phyloP scores from a whole-genome alignment of 768 basidiomycete genomes.

The Boletus reticulatus region DNA sequence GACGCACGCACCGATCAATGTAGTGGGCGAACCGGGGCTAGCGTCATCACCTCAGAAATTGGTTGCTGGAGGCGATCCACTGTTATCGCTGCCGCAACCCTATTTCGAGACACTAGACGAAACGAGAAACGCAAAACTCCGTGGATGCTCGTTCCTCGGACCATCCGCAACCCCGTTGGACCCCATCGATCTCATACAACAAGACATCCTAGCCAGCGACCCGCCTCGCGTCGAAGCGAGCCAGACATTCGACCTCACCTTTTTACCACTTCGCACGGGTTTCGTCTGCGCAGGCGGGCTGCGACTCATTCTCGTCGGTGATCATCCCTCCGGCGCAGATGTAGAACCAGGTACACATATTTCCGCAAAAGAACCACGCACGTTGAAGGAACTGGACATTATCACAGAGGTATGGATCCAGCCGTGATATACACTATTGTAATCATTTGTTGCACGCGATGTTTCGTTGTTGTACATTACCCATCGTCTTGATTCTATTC shows the following conservation, averaged over 20 bases:
- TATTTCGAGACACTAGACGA: conserved; percentile 44
- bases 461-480: conserved; percentile 2
- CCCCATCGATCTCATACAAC: conserved; percentile 35
- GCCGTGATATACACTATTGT: conserved; percentile 21
- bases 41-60: conserved; percentile 15
- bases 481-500: neutral
- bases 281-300: conserved; percentile 68
- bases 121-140: conserved; percentile 26
- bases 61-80: conserved; percentile 6
- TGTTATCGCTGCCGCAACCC: conserved; percentile 42
- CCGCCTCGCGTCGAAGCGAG: conserved; percentile 36
- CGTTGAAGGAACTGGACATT: conserved; percentile 69
- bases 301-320: conserved; percentile 63
- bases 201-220: conserved; percentile 2
- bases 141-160: conserved; percentile 46
- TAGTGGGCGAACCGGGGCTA: conserved; percentile 6
- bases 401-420: conserved; percentile 71
- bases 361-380: conserved; percentile 39
- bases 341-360: conserved; percentile 19
- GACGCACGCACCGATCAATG: neutral
- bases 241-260: conserved; percentile 64
- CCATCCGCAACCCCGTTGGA: conserved; percentile 50
- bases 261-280: conserved; percentile 55
- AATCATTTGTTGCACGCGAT: conserved; percentile 10
- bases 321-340: conserved; percentile 44